These are phyloP conservation scores for Acidiella bohemica DNA, from an alignment of 495 filamentous ascomycete species.

Conservation along the genomic window DNA sequence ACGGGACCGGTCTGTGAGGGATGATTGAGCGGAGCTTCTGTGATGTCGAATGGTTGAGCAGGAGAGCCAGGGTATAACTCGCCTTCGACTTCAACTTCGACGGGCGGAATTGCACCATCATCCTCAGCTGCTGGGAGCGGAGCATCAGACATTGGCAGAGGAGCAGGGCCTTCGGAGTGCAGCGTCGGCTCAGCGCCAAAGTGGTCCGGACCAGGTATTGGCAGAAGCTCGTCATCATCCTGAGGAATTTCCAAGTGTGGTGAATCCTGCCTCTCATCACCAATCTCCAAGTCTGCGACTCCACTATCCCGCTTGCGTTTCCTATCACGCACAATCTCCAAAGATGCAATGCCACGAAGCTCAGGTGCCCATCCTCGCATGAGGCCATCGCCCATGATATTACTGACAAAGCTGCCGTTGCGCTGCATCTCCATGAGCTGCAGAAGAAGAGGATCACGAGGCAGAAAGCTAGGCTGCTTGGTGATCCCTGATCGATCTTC, in stretches of 20 bases:
- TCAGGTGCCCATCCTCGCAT: conserved; percentile 79
- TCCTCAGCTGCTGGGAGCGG: conserved; percentile 15
- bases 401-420: conserved; percentile 73
- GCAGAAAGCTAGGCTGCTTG: conserved; percentile 62
- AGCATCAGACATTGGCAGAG: conserved; percentile 52
- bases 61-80: conserved; percentile 19
- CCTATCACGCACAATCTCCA: conserved; percentile 68
- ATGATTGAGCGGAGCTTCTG: conserved; percentile 54
- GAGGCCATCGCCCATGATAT: conserved; percentile 62
- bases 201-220: conserved; percentile 5
- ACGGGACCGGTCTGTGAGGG: conserved; percentile 71
- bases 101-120: conserved; percentile 1
- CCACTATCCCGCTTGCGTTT: conserved; percentile 92
- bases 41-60: conserved; percentile 53
- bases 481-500: conserved; percentile 67
- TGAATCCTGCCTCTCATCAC: conserved; percentile 14
- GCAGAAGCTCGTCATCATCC: conserved; percentile 16
- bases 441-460: conserved; percentile 71
- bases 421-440: conserved; percentile 83
- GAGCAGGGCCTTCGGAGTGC: conserved; percentile 62
- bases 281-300: conserved; percentile 52
- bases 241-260: conserved; percentile 27
- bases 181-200: conserved; percentile 20
- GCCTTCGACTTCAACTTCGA: conserved; percentile 24
- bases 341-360: conserved; percentile 67